These are phyloP conservation scores for Hygrophoropsis aurantiaca DNA, from an alignment of 768 basidiomycete genomes.

Conservation along the genomic window DNA sequence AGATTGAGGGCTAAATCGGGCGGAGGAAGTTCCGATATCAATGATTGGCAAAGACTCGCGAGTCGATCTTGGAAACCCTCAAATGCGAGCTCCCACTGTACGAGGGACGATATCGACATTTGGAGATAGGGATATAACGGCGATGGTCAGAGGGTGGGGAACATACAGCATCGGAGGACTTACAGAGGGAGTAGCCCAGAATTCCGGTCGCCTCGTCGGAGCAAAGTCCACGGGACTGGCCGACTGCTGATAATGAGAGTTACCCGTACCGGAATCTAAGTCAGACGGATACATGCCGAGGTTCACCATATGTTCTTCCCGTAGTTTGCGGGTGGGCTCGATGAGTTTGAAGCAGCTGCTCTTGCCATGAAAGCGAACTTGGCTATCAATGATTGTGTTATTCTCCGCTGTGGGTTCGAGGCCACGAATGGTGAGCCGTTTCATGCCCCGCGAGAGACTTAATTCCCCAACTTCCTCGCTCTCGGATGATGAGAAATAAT, in stretches of 20 bases:
- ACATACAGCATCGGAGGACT: slow-evolving; percentile 17
- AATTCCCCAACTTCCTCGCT: slow-evolving; percentile 38
- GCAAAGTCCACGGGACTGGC: slow-evolving; percentile 19
- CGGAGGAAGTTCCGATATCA: slow-evolving; percentile 58
- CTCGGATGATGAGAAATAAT: slow-evolving; percentile 30
- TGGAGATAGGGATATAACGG: background rate
- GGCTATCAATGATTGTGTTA: slow-evolving; percentile 33
- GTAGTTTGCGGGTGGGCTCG: slow-evolving; percentile 51
- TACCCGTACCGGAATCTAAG: slow-evolving; percentile 13
- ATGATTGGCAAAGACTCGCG: slow-evolving; percentile 28
- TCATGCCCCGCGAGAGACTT: slow-evolving; percentile 38
- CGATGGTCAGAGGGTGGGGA: slow-evolving; percentile 2
- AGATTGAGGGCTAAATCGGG: slow-evolving; percentile 56
- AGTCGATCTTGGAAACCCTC: slow-evolving; percentile 41
- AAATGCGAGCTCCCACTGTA: slow-evolving; percentile 60
- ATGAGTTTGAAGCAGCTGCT: slow-evolving; percentile 59
- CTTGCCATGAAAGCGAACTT: slow-evolving; percentile 60
- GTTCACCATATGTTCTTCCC: slow-evolving; percentile 43
- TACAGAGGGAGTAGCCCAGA: slow-evolving; percentile 61
- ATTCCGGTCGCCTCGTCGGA: slow-evolving; percentile 41
- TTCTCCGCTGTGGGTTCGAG: slow-evolving; percentile 24
- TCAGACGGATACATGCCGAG: slow-evolving; percentile 3
- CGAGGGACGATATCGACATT: slow-evolving; percentile 2
- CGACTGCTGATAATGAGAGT: slow-evolving; percentile 15
- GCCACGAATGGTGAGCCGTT: slow-evolving; percentile 36